Evolutionary conservation across 2,329 filamentous ascomycete species (phyloP).

Genomic region (Rutstroemia sp.): DNA sequence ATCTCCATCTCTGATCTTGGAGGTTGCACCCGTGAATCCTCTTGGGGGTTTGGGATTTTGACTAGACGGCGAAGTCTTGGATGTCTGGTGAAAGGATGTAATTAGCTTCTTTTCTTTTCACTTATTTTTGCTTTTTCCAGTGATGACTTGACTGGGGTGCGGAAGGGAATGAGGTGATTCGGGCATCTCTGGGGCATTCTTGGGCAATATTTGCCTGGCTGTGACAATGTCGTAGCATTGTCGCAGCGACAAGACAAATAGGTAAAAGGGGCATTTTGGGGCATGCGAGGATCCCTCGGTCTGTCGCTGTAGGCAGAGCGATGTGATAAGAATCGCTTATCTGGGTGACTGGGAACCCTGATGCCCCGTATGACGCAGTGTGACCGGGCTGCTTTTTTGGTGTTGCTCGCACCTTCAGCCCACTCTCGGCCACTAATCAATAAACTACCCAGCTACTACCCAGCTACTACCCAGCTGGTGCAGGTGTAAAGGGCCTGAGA

Average conservation of each 20-base stretch:
- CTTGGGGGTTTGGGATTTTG: slow-evolving; percentile 3
- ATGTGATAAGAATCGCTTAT: slow-evolving; percentile 7
- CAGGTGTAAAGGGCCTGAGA: neutral
- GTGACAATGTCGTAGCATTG: neutral
- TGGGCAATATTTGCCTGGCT: neutral
- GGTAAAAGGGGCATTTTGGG: neutral
- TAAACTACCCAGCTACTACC: neutral
- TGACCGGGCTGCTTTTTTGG: slow-evolving; percentile 1
- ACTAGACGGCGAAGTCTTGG: slow-evolving; percentile 1
- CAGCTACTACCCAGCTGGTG: neutral
- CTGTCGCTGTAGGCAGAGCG: neutral
- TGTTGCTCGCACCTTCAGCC: neutral
- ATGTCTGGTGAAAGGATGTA: neutral
- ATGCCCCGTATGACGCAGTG: neutral
- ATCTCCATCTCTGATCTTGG: neutral
- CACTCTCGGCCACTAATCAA: slow-evolving; percentile 3
- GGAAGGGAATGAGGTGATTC: neutral
- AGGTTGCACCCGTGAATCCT: slow-evolving; percentile 2
- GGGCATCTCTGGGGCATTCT: neutral
- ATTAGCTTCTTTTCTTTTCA: slow-evolving; percentile 1
- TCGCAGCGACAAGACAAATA: neutral
- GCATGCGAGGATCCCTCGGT: neutral
- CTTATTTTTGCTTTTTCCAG: neutral
- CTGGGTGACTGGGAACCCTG: neutral
- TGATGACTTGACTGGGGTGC: neutral